Percentiles rank a stretch among this genome's conserved stretches.
Evolutionary conservation across 768 basidiomycete genomes (phyloP).

Genomic region (Cystobasidium tubakii): DNA sequence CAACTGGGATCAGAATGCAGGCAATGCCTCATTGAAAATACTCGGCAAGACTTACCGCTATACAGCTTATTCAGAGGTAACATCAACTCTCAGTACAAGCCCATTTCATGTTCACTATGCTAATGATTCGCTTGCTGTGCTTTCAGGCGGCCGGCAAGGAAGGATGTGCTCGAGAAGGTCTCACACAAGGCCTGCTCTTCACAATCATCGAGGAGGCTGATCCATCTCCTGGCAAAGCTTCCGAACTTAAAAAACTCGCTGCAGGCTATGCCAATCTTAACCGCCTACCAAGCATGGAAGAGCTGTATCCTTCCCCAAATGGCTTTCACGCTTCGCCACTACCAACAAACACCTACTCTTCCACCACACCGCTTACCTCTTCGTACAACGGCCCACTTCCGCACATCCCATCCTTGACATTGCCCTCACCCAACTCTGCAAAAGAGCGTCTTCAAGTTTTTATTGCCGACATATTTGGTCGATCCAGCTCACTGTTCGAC

Average conservation of each 20-base stretch:
- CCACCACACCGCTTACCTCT: background rate
- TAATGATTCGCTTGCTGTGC: background rate
- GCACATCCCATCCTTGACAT: background rate
- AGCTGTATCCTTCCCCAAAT: conserved; percentile 12
- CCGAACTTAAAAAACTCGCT: background rate
- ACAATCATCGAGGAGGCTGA: background rate
- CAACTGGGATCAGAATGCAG: background rate
- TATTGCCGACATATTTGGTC: conserved; percentile 18
- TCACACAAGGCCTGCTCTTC: background rate
- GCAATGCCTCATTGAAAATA: conserved; percentile 15
- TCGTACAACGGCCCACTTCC: conserved; percentile 19
- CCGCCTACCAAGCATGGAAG: conserved; percentile 9
- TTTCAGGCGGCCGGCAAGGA: conserved; percentile 15
- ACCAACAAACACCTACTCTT: background rate
- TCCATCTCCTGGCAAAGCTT: background rate
- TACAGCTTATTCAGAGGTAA: conserved; percentile 1
- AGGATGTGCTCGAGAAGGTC: conserved; percentile 20
- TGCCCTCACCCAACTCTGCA: background rate
- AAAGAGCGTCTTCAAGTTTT: conserved; percentile 25
- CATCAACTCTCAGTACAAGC: background rate
- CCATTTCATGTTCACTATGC: background rate
- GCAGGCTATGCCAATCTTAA: background rate
- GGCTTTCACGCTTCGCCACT: background rate
- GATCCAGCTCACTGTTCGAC: conserved; percentile 19
- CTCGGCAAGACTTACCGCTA: conserved; percentile 2